Percentiles rank a stretch among this genome's conserved stretches.
These are phyloP conservation scores for Ascochyta viciae-villosae DNA, from an alignment of 2,329 filamentous ascomycete species.

Conservation along the genomic window DNA sequence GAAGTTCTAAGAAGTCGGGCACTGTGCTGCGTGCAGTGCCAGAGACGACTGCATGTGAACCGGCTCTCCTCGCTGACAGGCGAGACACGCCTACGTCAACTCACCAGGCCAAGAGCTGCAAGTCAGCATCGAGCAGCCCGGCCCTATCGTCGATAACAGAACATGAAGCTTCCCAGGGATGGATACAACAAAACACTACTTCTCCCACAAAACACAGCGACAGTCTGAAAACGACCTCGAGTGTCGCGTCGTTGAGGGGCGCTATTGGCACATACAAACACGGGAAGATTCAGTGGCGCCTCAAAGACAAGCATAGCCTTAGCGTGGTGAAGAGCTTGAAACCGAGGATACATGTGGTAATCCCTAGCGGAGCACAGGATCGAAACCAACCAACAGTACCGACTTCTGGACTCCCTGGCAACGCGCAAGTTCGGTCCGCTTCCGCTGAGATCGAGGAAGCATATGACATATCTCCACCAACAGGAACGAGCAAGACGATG, in stretches of 20 bases:
- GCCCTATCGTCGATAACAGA: conserved; percentile 25
- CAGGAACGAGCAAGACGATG: conserved; percentile 28
- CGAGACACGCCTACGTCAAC: conserved; percentile 44
- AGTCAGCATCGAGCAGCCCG: conserved; percentile 25
- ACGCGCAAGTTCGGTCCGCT: conserved; percentile 29
- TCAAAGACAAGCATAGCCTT: conserved; percentile 24
- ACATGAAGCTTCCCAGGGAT: conserved; percentile 24
- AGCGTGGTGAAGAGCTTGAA: conserved; percentile 28
- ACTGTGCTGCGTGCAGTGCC: conserved; percentile 49
- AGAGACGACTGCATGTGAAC: conserved; percentile 25
- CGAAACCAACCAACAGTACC: conserved; percentile 41
- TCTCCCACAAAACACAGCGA: conserved; percentile 21
- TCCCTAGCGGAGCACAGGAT: conserved; percentile 41
- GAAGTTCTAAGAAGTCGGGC: conserved; percentile 30
- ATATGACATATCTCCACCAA: conserved; percentile 44
- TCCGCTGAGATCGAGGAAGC: conserved; percentile 27
- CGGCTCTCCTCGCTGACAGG: conserved; percentile 45
- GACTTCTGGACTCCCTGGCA: conserved; percentile 32
- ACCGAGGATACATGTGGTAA: conserved; percentile 48
- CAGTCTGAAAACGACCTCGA: conserved; percentile 36
- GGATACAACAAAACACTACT: conserved; percentile 26
- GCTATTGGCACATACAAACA: conserved; percentile 56
- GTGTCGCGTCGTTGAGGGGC: conserved; percentile 30
- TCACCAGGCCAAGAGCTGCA: conserved; percentile 25
- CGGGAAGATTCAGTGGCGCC: conserved; percentile 53